Evolutionary conservation across 2,329 filamentous ascomycete species (phyloP).

Genomic region (Xenoacremonium recifei): DNA sequence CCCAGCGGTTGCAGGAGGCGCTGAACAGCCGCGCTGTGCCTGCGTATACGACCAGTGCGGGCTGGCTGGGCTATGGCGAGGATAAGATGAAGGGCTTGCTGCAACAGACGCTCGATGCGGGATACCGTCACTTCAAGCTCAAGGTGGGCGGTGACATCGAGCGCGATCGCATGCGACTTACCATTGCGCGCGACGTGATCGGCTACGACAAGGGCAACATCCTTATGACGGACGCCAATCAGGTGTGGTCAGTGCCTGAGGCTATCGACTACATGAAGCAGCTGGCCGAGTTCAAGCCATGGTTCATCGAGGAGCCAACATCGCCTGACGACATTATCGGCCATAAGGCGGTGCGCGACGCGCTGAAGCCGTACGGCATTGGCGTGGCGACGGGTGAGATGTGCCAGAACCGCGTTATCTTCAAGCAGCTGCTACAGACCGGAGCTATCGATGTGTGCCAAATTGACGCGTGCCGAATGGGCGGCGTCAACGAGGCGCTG

Average conservation of each 20-base stretch:
- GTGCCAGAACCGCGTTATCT: constrained; percentile 92
- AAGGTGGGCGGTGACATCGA: constrained; percentile 78
- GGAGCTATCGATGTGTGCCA: constrained; percentile 86
- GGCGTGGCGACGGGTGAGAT: constrained; percentile 91
- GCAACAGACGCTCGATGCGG: constrained; percentile 70
- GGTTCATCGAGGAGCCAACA: constrained; percentile 95
- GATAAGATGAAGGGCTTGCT: constrained; percentile 80
- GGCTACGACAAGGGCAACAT: constrained; percentile 81
- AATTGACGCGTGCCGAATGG: constrained; percentile 85
- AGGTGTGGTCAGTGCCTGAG: constrained; percentile 88
- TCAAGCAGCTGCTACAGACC: constrained; percentile 83
- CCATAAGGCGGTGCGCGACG: constrained; percentile 80
- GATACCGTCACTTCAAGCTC: constrained; percentile 86
- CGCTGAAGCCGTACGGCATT: constrained; percentile 71
- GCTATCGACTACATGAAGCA: constrained; percentile 84
- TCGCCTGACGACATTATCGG: constrained; percentile 87
- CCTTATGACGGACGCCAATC: constrained; percentile 92
- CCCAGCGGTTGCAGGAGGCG: constrained; percentile 69
- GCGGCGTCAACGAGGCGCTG: constrained; percentile 87
- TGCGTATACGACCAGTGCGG: constrained; percentile 86
- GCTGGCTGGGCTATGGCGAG: constrained; percentile 88
- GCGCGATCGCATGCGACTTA: constrained; percentile 67
- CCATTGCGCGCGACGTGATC: constrained; percentile 75
- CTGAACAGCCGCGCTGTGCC: constrained; percentile 74
- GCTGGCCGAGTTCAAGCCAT: constrained; percentile 79